Evolutionary conservation across 768 basidiomycete genomes (phyloP), one percentile per base, ranked within the genome.

Genomic region (Mycena galericulata): DNA sequence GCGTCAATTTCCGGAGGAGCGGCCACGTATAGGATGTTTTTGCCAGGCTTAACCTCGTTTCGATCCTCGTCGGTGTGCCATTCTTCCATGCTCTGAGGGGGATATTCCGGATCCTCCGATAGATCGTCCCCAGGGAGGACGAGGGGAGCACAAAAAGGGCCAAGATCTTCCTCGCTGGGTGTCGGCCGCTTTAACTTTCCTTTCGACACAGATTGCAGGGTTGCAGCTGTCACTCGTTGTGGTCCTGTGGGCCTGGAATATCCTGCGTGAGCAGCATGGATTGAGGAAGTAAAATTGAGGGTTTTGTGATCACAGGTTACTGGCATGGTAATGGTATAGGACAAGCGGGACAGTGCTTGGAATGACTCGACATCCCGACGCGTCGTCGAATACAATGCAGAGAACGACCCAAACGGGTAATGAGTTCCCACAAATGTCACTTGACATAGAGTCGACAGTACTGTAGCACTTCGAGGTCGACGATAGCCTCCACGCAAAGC

Each of bases 41-140:
- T 72, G 29, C 72, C 72, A 1, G 68, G 61, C n/a, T 75, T 77
- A 24, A 81, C 74, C 45, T 73, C 69, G 51, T 81, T 82, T 9
- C 79, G 74, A 15, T 81, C 78, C 54, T 80, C 75, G 5, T 67
- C 56, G 22, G 75, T 73, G 8, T 70, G 60, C 79, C 78, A 81
- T 34, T 75, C 73, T 18, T 75, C 72, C 3, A 81, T 36, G 62
- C 78, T 78, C 58, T 82, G 81, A 12, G 76, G 70, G 22, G 81
- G 81, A 57, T 75, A 80, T 26, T 73, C 69, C 24, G 80, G 79
- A 65, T 82, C 80, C 30, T 77, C 67, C 3, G 78, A 63, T 18
- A 81, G 72, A 27, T 81, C 79, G 61, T 82, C 79, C 7, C 73
- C 74, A 7, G 80, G 80, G 6, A 81, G 74, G 18, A 81, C 38